Evolutionary conservation across 139 green algal genomes (phyloP), one percentile per base, ranked within the genome.

Genomic region (Desmodesmus armatus): DNA sequence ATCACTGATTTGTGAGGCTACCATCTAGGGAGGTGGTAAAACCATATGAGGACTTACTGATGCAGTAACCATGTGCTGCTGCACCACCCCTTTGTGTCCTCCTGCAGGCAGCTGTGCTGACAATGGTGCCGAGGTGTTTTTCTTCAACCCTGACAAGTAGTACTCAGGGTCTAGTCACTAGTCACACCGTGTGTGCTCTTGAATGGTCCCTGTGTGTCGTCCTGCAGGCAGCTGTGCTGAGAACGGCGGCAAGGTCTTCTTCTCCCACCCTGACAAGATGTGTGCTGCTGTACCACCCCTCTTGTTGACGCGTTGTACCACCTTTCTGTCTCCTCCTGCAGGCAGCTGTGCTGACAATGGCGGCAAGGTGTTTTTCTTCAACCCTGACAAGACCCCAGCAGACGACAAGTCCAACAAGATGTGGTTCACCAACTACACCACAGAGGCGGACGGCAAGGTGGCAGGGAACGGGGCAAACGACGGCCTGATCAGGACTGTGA

Each of bases 401-500:
- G 62, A 84, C 27, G 11, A 65, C 27, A 15, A 67, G 0, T 29
- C 76, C 0, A 84, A 84, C 41, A 27, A 67, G 66, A 62, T 84
- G 2, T 84, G 78, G 78, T 84, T 75, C 29, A 62, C 76, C 39
- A 65, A 84, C 39, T 65, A 47, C 78, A 76, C 58, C 2, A 35
- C 60, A 19, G 44, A 49, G 31, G n/a, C 9, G 5, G 77, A 58
- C 9, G 78, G 78, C 5, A 58, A 27, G 3, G 33, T 76, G 11
- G 41, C 51, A 19, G 78, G 78, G 29, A 84, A 77, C 6, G 78
- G 78, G 5, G 78, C 78, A n/a, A 84, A 84, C 21, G 78, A 84
- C 41, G 78, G 78, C 2, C 19, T 17, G 27, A 40, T 84, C 25
- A 6, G 6, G 2, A 84, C 78, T 2, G 4, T 27, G 21, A 9